Evolutionary conservation across 495 filamentous ascomycete species (phyloP).

Genomic region (Clavariopsis aquatica): DNA sequence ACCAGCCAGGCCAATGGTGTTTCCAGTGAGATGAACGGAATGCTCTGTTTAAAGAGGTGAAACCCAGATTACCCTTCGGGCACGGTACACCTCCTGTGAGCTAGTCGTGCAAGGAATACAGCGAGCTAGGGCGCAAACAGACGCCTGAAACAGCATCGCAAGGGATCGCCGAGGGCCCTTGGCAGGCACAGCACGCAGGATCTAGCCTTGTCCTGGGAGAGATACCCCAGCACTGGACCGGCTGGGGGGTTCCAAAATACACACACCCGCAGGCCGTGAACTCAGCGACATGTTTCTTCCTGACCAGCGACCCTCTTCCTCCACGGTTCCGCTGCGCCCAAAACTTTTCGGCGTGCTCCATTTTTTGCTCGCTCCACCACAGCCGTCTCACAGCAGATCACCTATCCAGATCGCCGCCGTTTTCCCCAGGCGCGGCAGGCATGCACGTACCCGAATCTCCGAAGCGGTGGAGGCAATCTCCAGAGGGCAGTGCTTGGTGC

Average conservation of each 20-base stretch:
- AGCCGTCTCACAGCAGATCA: background rate
- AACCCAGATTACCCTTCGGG: constrained; percentile 20
- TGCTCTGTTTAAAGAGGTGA: constrained; percentile 32
- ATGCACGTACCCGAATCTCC: background rate
- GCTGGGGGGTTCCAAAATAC: background rate
- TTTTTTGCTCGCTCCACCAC: too few species aligned
- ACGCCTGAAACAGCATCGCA: constrained; percentile 21
- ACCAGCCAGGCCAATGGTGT: constrained; percentile 17
- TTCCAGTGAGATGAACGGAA: constrained; percentile 35
- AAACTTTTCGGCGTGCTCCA: background rate
- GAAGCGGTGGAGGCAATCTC: constrained; percentile 13
- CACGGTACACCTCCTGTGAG: constrained; percentile 18
- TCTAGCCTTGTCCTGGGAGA: constrained; percentile 17
- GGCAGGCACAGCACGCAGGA: constrained; percentile 7
- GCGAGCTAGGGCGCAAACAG: constrained; percentile 25
- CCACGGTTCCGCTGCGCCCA: background rate
- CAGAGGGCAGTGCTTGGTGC: background rate
- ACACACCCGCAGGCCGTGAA: background rate
- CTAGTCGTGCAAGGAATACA: constrained; percentile 11
- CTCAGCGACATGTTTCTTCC: background rate
- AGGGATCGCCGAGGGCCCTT: constrained; percentile 25
- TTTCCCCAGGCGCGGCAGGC: constrained; percentile 11
- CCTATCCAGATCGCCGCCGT: constrained; percentile 5
- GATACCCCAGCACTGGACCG: background rate
- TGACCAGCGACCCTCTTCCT: background rate